Conservation (phyloP, 192 early-diverging fungal species). For the Coemansia sp. region DNA sequence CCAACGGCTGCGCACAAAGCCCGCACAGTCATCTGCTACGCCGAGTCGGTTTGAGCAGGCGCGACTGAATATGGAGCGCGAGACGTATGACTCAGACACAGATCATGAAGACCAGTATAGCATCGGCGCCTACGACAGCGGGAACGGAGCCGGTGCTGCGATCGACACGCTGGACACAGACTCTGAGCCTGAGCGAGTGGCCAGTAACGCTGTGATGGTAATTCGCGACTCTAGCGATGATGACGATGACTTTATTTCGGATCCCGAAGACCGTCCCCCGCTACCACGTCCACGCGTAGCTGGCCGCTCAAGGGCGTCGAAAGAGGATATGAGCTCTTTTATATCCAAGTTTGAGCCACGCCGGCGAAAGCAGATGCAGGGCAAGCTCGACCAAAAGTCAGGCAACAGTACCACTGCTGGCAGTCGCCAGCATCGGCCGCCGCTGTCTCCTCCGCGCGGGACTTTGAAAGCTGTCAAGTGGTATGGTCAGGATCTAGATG, state of each 20-base stretch:
- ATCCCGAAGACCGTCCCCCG: slow-evolving; percentile 22
- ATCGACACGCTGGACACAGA: slow-evolving; percentile 38
- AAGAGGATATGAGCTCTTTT: slow-evolving; percentile 10
- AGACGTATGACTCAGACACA: slow-evolving; percentile 18
- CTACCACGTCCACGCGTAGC: neutral
- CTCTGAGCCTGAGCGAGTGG: slow-evolving; percentile 20
- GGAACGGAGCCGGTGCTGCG: neutral
- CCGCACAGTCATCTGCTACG: neutral
- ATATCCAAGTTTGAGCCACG: slow-evolving; percentile 24
- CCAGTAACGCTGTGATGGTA: slow-evolving; percentile 17
- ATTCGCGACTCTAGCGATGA: slow-evolving; percentile 49
- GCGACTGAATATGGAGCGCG: slow-evolving; percentile 10
- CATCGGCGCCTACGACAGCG: neutral
- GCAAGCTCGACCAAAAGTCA: neutral
- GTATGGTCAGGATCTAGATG: slow-evolving; percentile 34
- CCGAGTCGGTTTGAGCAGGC: slow-evolving; percentile 36
- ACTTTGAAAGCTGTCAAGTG: slow-evolving; percentile 9
- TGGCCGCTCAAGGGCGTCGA: neutral
- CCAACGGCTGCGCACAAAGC: slow-evolving; percentile 33
- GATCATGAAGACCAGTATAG: slow-evolving; percentile 8
- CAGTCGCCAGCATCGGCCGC: neutral
- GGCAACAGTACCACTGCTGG: neutral
- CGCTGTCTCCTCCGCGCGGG: neutral
- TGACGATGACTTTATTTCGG: slow-evolving; percentile 33
- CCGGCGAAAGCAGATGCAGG: slow-evolving; percentile 22